Evolutionary conservation across 2,329 filamentous ascomycete species (phyloP).

Genomic region (Pseudogymnoascus sp.): DNA sequence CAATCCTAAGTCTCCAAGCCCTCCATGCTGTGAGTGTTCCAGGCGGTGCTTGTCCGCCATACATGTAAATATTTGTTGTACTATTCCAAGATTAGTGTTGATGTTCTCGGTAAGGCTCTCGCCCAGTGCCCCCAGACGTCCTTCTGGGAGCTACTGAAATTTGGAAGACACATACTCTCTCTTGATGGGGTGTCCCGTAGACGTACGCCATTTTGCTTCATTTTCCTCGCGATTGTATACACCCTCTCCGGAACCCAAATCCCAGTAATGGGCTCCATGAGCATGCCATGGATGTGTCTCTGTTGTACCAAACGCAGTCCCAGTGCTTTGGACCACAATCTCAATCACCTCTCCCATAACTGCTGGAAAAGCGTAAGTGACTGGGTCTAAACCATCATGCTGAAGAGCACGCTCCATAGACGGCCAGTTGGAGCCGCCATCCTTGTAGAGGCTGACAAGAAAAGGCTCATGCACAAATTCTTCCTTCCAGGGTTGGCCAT

Average conservation of each 20-base stretch:
- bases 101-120: not conserved
- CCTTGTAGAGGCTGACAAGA: conserved; percentile 37
- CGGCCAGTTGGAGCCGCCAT: conserved; percentile 29
- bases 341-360: conserved; percentile 39
- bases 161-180: not conserved
- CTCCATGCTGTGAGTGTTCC: conserved; percentile 34
- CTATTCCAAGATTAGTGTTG: not conserved
- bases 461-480: conserved; percentile 31
- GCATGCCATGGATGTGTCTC: conserved; percentile 35
- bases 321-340: conserved; percentile 35
- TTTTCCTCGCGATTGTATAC: conserved; percentile 36
- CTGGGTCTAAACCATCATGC: conserved; percentile 36
- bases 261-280: conserved; percentile 24
- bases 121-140: not conserved
- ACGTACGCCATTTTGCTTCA: conserved; percentile 21
- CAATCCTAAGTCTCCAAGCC: conserved; percentile 40
- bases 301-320: conserved; percentile 28
- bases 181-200: not conserved
- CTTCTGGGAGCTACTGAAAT: not conserved
- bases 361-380: conserved; percentile 34
- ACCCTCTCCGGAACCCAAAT: conserved; percentile 38
- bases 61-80: conserved; percentile 40
- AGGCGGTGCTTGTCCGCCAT: conserved; percentile 19
- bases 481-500: conserved; percentile 29
- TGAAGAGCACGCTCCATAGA: conserved; percentile 34